Conservation (phyloP, 2,329 filamentous ascomycete genomes). For the Microdochium trichocladiopsis region DNA sequence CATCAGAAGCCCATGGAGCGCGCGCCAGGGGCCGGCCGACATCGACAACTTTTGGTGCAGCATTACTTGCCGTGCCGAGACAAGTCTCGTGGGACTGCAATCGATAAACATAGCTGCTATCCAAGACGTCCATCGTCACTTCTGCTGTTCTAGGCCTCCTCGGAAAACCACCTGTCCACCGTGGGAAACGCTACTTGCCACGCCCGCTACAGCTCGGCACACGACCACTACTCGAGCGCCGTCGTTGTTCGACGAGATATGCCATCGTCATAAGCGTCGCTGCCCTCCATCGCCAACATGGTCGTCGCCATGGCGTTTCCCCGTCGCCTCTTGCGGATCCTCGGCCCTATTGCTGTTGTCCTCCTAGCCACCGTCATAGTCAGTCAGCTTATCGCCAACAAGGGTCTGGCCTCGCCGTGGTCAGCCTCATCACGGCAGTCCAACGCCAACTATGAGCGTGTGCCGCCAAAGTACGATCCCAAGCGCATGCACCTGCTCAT, state of each 20-base stretch:
- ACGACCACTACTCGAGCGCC: background rate
- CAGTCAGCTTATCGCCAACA: slow-evolving; percentile 1
- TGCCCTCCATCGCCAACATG: background rate
- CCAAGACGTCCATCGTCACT: too few species aligned
- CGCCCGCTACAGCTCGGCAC: too few species aligned
- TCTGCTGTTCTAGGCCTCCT: too few species aligned
- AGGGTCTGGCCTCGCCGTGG: background rate
- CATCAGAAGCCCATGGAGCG: too few species aligned
- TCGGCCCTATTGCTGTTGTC: slow-evolving; percentile 1
- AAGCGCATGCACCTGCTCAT: slow-evolving; percentile 3
- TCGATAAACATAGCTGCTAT: too few species aligned
- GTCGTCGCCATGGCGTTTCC: slow-evolving; percentile 1
- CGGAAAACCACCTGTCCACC: too few species aligned
- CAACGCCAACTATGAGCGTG: background rate
- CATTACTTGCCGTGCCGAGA: too few species aligned
- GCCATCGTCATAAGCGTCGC: background rate
- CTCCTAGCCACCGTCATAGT: slow-evolving; percentile 2
- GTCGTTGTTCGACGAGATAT: background rate
- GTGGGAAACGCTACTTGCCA: too few species aligned
- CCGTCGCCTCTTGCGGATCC: slow-evolving; percentile 1
- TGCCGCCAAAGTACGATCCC: background rate
- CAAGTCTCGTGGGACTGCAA: too few species aligned
- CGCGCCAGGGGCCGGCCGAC: too few species aligned
- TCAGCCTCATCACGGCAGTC: background rate
- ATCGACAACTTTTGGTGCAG: too few species aligned